Evolutionary conservation across 352 stramenopile genomes (phyloP), one percentile per base, ranked within the genome.

Genomic region (Globisporangium solare): DNA sequence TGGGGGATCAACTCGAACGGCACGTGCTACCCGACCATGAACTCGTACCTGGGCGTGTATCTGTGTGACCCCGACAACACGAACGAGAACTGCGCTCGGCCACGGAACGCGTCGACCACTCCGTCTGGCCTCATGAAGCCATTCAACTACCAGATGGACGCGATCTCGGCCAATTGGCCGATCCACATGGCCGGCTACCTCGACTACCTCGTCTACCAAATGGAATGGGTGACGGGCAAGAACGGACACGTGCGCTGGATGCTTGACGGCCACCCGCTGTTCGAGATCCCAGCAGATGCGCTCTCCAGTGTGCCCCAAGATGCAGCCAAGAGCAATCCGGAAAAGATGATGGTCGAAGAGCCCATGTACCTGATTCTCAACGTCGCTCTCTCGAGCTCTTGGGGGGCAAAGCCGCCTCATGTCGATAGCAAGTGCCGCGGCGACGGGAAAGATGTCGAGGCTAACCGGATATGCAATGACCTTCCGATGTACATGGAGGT

Each of bases 351-450:
- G 77, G 51, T 90, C 12, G 78, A 92, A 48, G 94, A 98, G 65
- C 94, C 94, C 6, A 96, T 95, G 76, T 97, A 96, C 61, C 51
- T 98, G 21, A 83, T 98, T 42, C 74, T 98, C 47, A 98, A 98
- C 73, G 95, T 96, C 10, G 92, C 92, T 4, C 69, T 98, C 17
- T 96, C 88, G 7, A 80, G 71, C 14, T 82, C 89, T 21, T 98
- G 94, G 94, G 90, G 75, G 53, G 61, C 73, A 2, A 79, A 58
- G 3, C 81, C 79, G 1, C 74, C 76, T 0, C 88, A 89, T 51
- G 51, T 68, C 6, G 70, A 74, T 2, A 67, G 54, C 0, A 48
- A 63, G 24, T 92, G 79, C 40, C 79, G 79, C 15, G 77, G 79
- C 2, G 76, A 88, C 35, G 75, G 74, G 17, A 68, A 53, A 0